Conservation (phyloP, 345 rosid species). For the Eucalyptus sp. region DNA sequence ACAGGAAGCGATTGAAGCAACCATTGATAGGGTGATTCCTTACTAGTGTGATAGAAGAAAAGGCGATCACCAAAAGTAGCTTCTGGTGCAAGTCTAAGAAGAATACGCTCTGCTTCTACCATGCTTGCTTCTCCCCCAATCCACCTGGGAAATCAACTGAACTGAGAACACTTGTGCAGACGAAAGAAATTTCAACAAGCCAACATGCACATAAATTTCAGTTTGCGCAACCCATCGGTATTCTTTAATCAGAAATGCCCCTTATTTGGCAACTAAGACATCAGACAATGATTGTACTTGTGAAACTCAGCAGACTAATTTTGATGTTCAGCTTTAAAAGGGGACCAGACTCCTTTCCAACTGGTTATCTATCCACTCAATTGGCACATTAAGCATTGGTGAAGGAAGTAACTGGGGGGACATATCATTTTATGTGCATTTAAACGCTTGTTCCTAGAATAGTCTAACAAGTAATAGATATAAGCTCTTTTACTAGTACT, state of each 20-base stretch:
- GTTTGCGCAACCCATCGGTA: not conserved
- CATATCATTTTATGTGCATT: not conserved
- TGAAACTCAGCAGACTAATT: not conserved
- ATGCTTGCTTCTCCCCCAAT: conserved; percentile 92
- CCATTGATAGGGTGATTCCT: not conserved
- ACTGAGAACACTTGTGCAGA: not conserved
- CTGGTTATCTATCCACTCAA: not conserved
- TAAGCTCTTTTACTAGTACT: not conserved
- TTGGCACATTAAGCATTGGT: not conserved
- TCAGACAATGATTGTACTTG: not conserved
- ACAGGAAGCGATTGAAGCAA: not conserved
- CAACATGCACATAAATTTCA: not conserved
- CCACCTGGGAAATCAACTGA: conserved; percentile 39
- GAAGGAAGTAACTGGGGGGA: not conserved
- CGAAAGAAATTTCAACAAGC: not conserved
- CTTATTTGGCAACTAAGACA: not conserved
- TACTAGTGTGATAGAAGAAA: conserved; percentile 82
- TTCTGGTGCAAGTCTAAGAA: conserved; percentile 70
- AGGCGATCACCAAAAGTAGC: conserved; percentile 65
- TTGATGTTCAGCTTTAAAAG: not conserved
- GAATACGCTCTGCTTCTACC: conserved; percentile 84
- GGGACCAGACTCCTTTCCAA: not conserved
- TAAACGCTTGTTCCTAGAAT: accelerated
- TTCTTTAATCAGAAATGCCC: not conserved
- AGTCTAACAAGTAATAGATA: not conserved